A percentile compares a stretch with the other conserved stretches of the same genome.
Evolutionary conservation across 2,329 filamentous ascomycete genomes (phyloP).

Genomic region (Fusarium sambucinum): DNA sequence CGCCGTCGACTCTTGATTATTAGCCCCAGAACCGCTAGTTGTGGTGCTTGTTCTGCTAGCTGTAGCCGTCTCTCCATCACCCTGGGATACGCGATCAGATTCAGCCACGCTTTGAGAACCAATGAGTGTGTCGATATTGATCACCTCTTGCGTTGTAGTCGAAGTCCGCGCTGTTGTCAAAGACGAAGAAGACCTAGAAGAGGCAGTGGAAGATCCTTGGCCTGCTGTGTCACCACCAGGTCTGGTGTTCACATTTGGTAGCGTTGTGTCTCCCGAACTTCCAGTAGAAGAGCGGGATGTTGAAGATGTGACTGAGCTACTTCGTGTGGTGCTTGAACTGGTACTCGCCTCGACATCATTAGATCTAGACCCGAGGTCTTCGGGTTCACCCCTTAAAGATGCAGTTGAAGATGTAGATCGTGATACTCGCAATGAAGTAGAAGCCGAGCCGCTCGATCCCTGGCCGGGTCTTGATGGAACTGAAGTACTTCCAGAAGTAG

Average conservation of each 20-base stretch:
- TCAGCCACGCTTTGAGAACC: conserved; percentile 14
- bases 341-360: accelerated
- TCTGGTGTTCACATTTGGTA: neutral
- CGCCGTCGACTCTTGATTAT: accelerated
- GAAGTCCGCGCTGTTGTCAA: neutral
- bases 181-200: accelerated
- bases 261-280: neutral
- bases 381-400: neutral
- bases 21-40: too few species aligned
- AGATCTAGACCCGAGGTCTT: accelerated
- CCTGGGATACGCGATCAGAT: conserved; percentile 5
- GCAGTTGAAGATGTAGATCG: neutral
- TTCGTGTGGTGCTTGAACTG: accelerated
- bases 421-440: neutral
- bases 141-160: neutral
- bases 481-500: neutral
- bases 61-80: neutral
- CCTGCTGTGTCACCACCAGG: neutral
- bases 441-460: neutral
- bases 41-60: neutral
- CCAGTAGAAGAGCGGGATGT: neutral
- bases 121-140: neutral
- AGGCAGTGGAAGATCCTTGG: neutral
- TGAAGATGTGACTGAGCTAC: neutral
- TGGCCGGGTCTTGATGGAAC: neutral